phyloP scores from a whole-genome alignment of 345 rosid genomes.

The Camelina sativa region DNA sequence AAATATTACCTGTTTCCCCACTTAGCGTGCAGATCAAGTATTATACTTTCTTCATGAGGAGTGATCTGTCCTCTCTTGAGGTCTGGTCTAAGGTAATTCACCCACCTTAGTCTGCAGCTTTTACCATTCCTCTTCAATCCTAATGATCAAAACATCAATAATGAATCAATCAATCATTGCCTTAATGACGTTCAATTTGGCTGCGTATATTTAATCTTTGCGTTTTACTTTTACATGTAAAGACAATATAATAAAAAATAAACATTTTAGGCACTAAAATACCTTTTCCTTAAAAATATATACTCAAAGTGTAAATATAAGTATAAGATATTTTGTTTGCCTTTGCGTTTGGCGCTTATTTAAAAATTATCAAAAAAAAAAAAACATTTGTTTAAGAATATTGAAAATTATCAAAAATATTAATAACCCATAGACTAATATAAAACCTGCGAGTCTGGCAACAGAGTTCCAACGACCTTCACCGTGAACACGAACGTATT shows the following conservation, averaged over 20 bases:
- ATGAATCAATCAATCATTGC: background rate
- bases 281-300: too few relatives aligned
- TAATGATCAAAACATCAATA: conserved; percentile 5
- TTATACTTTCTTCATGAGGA: conserved; percentile 72
- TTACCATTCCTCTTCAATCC: conserved; percentile 85
- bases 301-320: too few relatives aligned
- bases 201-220: background rate
- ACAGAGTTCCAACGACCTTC: conserved; percentile 94
- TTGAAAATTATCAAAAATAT: too few relatives aligned
- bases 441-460: conserved; percentile 71
- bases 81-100: conserved; percentile 83
- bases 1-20: conserved; percentile 77
- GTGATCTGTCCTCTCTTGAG: conserved; percentile 85
- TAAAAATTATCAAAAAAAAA: too few relatives aligned
- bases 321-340: too few relatives aligned
- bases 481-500: conserved; percentile 70
- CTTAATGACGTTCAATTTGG: background rate
- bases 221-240: background rate
- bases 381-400: too few relatives aligned
- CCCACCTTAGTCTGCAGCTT: conserved; percentile 88
- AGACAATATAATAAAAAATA: background rate
- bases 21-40: conserved; percentile 71
- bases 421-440: too few relatives aligned
- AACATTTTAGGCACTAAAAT: background rate
- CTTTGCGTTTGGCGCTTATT: too few relatives aligned